Evolutionary conservation across 345 rosid species (phyloP).

Genomic region (Brassica nigra): DNA sequence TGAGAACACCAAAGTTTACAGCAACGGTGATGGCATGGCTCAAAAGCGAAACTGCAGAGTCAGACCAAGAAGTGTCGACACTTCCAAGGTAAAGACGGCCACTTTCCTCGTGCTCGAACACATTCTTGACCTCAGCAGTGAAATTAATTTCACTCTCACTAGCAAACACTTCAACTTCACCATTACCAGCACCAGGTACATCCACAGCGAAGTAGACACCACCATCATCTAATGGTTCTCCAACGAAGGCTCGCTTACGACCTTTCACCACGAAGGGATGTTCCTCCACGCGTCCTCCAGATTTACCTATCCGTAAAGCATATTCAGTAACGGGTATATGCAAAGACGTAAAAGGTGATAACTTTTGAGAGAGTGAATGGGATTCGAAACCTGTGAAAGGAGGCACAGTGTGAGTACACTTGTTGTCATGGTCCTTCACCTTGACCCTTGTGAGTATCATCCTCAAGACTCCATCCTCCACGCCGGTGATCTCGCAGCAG

Average conservation of each 20-base stretch:
- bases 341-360: not conserved
- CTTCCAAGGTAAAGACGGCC: slow-evolving; percentile 9
- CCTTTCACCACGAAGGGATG: slow-evolving; percentile 30
- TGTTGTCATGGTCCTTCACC: not conserved
- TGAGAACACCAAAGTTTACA: slow-evolving; percentile 14
- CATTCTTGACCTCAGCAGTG: not conserved
- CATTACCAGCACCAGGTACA: not conserved
- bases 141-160: not conserved
- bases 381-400: not conserved
- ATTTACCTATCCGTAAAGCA: not conserved
- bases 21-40: not conserved
- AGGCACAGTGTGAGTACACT: not conserved
- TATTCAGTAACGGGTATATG: not conserved
- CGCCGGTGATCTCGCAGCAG: not conserved
- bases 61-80: not conserved
- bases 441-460: not conserved
- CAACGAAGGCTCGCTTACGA: not conserved
- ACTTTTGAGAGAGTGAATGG: not conserved
- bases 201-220: not conserved
- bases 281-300: not conserved
- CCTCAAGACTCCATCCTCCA: not conserved
- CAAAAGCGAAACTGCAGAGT: not conserved
- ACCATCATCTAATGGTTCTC: not conserved
- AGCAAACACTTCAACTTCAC: not conserved
- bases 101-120: slow-evolving; percentile 20